Conservation (phyloP, 257 asterid genomes). For the Nicotiana otophora region DNA sequence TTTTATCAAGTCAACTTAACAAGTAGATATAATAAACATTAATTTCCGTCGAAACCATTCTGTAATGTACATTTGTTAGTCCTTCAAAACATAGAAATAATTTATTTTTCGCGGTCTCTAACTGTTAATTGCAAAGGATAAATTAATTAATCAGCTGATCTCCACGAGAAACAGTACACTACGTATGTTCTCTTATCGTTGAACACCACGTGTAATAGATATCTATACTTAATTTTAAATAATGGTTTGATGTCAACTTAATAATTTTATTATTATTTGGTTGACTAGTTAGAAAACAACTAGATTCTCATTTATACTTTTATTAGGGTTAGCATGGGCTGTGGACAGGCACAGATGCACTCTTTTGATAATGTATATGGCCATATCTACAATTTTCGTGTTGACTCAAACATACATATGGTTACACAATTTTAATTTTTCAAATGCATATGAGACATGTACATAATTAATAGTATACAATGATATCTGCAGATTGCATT, state of each 20-base stretch:
- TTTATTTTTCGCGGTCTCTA: background rate
- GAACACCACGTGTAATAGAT: background rate
- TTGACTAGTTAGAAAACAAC: background rate
- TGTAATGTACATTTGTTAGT: background rate
- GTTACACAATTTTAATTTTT: background rate
- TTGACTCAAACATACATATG: background rate
- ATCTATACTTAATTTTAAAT: background rate
- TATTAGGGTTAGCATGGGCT: background rate
- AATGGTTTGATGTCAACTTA: slow-evolving; percentile 6
- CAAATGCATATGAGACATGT: too few species aligned
- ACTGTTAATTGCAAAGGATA: background rate
- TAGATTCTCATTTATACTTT: background rate
- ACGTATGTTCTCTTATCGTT: background rate
- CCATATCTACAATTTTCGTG: background rate
- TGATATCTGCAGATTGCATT: too few species aligned
- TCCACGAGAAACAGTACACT: background rate
- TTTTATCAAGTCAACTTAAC: slow-evolving; percentile 1
- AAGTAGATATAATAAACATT: background rate
- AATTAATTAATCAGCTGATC: background rate
- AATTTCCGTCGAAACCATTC: slow-evolving; percentile 1
- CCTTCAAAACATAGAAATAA: background rate
- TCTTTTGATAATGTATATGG: background rate
- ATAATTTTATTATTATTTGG: background rate
- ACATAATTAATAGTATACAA: too few species aligned
- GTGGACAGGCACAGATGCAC: background rate